A percentile compares a stretch with the other conserved stretches of the same genome.
Evolutionary conservation across 352 stramenopile genomes (phyloP).

Genomic region (Pythium folliculosum): DNA sequence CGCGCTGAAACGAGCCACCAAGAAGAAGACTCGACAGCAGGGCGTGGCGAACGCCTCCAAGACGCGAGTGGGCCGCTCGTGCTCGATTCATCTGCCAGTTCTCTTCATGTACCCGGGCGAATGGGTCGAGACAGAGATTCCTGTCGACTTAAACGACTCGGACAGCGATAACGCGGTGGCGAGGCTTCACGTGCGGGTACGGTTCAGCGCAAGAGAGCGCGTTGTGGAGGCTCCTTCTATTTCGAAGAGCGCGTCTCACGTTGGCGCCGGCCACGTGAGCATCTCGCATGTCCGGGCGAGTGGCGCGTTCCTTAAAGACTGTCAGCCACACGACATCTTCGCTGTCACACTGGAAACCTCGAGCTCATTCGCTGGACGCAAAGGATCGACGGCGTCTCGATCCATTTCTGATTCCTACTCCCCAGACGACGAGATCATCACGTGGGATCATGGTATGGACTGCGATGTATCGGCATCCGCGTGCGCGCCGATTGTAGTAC

Average conservation of each 20-base stretch:
- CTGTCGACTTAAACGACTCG: background rate
- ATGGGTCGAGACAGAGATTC: slow-evolving; percentile 9
- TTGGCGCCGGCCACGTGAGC: slow-evolving; percentile 2
- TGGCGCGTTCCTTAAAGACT: slow-evolving; percentile 10
- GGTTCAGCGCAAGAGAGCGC: slow-evolving; percentile 3
- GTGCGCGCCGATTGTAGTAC: background rate
- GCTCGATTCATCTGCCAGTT: slow-evolving; percentile 18
- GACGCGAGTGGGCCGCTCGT: background rate
- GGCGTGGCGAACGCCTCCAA: background rate
- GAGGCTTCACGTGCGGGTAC: slow-evolving; percentile 6
- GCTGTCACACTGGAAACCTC: background rate
- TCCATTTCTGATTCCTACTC: background rate
- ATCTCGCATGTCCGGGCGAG: slow-evolving; percentile 9
- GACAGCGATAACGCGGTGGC: background rate
- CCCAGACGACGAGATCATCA: background rate
- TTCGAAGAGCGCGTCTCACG: background rate
- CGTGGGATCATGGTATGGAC: background rate
- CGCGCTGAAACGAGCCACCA: background rate
- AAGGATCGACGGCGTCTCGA: background rate
- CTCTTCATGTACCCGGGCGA: slow-evolving; percentile 20
- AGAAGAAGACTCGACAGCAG: background rate
- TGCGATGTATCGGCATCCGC: background rate
- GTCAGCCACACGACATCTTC: slow-evolving; percentile 9
- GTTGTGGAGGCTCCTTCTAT: background rate
- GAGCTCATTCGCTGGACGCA: background rate